Conservation (phyloP, 495 filamentous ascomycete species). For the Aspergillus egyptiacus region DNA sequence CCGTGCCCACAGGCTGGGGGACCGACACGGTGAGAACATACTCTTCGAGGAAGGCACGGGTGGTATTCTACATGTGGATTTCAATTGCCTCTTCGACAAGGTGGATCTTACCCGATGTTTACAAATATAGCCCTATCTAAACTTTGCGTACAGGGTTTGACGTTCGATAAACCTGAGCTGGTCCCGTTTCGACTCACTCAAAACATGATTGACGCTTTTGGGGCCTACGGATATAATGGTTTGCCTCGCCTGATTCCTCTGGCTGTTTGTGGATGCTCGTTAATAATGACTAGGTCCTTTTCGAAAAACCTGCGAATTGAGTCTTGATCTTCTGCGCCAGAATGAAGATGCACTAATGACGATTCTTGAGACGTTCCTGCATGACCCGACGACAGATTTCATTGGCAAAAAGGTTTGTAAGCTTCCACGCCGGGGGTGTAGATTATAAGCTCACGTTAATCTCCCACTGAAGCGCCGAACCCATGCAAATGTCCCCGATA, state of each 20-base stretch:
- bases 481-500: conserved; percentile 63
- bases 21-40: conserved; percentile 98
- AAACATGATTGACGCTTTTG: conserved; percentile 97
- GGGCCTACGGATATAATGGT: conserved; percentile 81
- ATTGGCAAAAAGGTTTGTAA: conserved; percentile 60
- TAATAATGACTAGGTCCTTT: conserved; percentile 59
- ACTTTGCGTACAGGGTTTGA: conserved; percentile 54
- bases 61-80: conserved; percentile 95
- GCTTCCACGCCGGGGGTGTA: background rate
- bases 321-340: conserved; percentile 72
- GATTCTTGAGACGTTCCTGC: conserved; percentile 89
- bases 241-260: background rate
- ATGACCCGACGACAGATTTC: conserved; percentile 94
- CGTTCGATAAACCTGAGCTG: conserved; percentile 87
- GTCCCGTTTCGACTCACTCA: conserved; percentile 98
- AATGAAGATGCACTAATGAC: conserved; percentile 96
- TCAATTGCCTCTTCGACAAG: conserved; percentile 99
- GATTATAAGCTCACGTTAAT: conserved; percentile 7
- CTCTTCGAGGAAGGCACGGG: conserved; percentile 91
- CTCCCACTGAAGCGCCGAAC: conserved; percentile 45
- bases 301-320: conserved; percentile 83
- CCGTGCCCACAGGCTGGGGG: conserved; percentile 57
- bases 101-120: conserved; percentile 17
- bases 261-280: background rate
- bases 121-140: background rate